Conservation (phyloP, 1,284 basidiomycete genomes). For the Ustilago sp. region DNA sequence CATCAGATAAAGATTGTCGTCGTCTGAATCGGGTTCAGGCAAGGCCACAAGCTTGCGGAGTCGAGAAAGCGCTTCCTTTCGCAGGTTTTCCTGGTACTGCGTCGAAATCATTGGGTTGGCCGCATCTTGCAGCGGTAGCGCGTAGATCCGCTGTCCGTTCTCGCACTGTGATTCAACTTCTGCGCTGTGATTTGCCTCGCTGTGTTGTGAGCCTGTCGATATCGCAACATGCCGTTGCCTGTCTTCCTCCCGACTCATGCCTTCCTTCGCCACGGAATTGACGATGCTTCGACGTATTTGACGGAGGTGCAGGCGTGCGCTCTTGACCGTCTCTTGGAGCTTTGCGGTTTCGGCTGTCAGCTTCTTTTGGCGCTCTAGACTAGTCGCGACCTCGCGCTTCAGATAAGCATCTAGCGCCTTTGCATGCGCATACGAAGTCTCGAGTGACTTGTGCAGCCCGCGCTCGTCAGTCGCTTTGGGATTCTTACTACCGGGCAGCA, state of each 20-base stretch:
- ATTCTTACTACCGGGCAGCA: conserved; percentile 50
- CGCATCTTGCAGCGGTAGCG: conserved; percentile 23
- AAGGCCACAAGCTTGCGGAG: conserved; percentile 33
- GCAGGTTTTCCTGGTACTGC: conserved; percentile 36
- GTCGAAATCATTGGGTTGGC: conserved; percentile 45
- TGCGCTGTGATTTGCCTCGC: neutral
- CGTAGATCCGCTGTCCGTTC: conserved; percentile 4
- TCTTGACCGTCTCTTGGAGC: conserved; percentile 23
- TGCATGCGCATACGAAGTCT: conserved; percentile 56
- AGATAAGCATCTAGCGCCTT: conserved; percentile 45
- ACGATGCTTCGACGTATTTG: conserved; percentile 32
- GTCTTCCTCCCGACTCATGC: neutral
- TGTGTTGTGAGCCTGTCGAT: neutral
- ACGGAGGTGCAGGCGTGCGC: conserved; percentile 20
- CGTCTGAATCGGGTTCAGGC: conserved; percentile 45
- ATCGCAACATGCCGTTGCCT: neutral
- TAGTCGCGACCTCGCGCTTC: conserved; percentile 40
- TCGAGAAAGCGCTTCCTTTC: conserved; percentile 38
- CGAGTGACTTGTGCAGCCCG: conserved; percentile 54
- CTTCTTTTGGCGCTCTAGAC: conserved; percentile 47
- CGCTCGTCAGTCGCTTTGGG: conserved; percentile 43
- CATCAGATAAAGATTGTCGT: conserved; percentile 46
- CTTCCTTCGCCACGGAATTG: conserved; percentile 19
- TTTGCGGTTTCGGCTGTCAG: conserved; percentile 26
- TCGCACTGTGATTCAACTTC: neutral